These are phyloP conservation scores for Metschnikowia kunwiensis DNA, from an alignment of 805 yeast species.

Conservation along the genomic window DNA sequence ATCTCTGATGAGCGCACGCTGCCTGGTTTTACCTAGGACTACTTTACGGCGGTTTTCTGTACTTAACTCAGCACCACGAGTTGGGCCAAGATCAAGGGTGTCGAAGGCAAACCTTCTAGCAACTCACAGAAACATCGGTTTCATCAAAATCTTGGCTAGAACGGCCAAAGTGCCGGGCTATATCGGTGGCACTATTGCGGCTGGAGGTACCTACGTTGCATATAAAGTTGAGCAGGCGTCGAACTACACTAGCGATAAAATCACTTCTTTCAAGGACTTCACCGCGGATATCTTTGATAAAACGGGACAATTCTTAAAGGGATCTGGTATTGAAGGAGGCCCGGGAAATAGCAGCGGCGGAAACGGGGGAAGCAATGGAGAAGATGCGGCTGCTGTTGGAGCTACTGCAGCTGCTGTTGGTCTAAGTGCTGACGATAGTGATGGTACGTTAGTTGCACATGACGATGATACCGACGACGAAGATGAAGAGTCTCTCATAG, in stretches of 20 bases:
- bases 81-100: neutral
- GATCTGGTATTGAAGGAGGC: constrained; percentile 17
- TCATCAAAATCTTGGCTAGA: constrained; percentile 49
- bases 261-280: constrained; percentile 59
- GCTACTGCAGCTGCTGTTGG: constrained; percentile 59
- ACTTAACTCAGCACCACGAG: neutral
- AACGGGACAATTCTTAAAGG: constrained; percentile 43
- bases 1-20: no score
- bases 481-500: constrained; percentile 46
- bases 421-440: constrained; percentile 31
- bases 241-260: constrained; percentile 61
- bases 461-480: constrained; percentile 46
- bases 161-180: constrained; percentile 69
- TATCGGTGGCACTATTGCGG: constrained; percentile 87
- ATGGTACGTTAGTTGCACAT: constrained; percentile 28
- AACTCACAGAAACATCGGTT: constrained; percentile 31
- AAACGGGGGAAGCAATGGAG: constrained; percentile 21
- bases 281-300: constrained; percentile 53
- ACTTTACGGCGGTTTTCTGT: no score
- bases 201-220: constrained; percentile 89
- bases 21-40: no score
- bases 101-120: constrained; percentile 10
- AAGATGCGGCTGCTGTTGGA: constrained; percentile 39
- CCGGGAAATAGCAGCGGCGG: constrained; percentile 13
- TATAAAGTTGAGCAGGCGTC: constrained; percentile 90